These are phyloP conservation scores for Fusarium austroafricanum DNA, from an alignment of 2,329 filamentous ascomycete species.

Conservation along the genomic window DNA sequence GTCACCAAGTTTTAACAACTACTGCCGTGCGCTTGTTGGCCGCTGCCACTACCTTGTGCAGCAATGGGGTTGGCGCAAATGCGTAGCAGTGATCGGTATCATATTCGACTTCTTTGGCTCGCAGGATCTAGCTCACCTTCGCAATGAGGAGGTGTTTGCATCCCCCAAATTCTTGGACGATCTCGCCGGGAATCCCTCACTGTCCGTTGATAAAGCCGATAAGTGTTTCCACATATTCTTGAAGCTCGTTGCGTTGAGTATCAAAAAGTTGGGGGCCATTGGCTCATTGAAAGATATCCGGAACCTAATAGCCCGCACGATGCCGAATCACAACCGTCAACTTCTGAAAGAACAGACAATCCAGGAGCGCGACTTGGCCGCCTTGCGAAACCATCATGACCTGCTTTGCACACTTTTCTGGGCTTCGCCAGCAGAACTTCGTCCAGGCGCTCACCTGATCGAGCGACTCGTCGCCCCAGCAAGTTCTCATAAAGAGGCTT, in stretches of 20 bases:
- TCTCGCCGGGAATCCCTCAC: constrained; percentile 58
- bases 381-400: constrained; percentile 76
- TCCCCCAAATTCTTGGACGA: constrained; percentile 72
- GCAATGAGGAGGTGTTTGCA: constrained; percentile 71
- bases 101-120: constrained; percentile 77
- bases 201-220: constrained; percentile 66
- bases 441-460: constrained; percentile 65
- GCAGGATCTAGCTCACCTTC: constrained; percentile 69
- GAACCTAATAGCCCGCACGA: constrained; percentile 70
- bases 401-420: constrained; percentile 75
- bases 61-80: constrained; percentile 74
- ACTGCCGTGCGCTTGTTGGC: constrained; percentile 68
- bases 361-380: constrained; percentile 70
- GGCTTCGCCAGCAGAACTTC: constrained; percentile 66
- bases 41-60: constrained; percentile 72
- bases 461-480: constrained; percentile 69
- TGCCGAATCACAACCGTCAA: constrained; percentile 74
- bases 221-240: constrained; percentile 75
- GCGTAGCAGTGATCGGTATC: constrained; percentile 66
- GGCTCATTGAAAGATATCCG: constrained; percentile 67
- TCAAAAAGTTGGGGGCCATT: constrained; percentile 62
- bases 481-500: constrained; percentile 74
- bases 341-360: constrained; percentile 72
- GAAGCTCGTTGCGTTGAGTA: constrained; percentile 70
- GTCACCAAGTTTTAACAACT: constrained; percentile 72